Percentiles rank a stretch among this genome's conserved stretches.
Evolutionary conservation across 768 basidiomycete species (phyloP).

Genomic region (Lanmaoa pseudosensibilis): DNA sequence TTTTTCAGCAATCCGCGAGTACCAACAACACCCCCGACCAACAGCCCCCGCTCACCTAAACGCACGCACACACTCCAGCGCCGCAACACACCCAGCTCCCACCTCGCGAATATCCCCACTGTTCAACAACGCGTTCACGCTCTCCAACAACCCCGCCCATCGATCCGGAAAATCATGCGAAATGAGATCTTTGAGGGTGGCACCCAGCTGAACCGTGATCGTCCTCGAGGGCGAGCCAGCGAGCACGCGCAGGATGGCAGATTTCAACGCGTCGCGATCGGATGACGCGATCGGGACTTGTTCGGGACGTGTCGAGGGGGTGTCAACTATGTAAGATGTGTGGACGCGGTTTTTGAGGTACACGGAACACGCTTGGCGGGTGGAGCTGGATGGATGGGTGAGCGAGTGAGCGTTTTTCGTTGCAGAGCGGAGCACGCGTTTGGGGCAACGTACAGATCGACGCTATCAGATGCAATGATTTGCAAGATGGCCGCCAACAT

Average conservation of each 20-base stretch:
- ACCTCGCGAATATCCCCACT: slow-evolving; percentile 71
- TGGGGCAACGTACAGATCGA: slow-evolving; percentile 64
- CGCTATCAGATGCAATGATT: slow-evolving; percentile 76
- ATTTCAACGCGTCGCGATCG: slow-evolving; percentile 74
- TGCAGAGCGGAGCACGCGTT: slow-evolving; percentile 34
- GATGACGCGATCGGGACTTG: slow-evolving; percentile 58
- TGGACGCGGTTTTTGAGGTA: slow-evolving; percentile 91
- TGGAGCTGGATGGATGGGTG: slow-evolving; percentile 48
- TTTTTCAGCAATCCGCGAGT: slow-evolving; percentile 38
- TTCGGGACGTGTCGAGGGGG: slow-evolving; percentile 50
- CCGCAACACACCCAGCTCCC: slow-evolving; percentile 76
- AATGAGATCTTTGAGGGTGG: slow-evolving; percentile 70
- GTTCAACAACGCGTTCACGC: slow-evolving; percentile 60
- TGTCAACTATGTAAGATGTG: slow-evolving; percentile 58
- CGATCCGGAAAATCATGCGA: slow-evolving; percentile 74
- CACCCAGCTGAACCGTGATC: slow-evolving; percentile 76
- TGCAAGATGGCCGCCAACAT: slow-evolving; percentile 81
- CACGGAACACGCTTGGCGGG: slow-evolving; percentile 81
- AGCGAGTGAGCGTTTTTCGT: not conserved
- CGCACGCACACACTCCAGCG: slow-evolving; percentile 75
- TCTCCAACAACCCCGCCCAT: slow-evolving; percentile 72
- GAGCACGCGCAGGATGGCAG: slow-evolving; percentile 66
- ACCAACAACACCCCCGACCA: not conserved
- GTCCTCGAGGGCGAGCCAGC: slow-evolving; percentile 62
- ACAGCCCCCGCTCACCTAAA: slow-evolving; percentile 28